Conservation (phyloP, 1,284 basidiomycete species). For the Heterobasidion irregulare region DNA sequence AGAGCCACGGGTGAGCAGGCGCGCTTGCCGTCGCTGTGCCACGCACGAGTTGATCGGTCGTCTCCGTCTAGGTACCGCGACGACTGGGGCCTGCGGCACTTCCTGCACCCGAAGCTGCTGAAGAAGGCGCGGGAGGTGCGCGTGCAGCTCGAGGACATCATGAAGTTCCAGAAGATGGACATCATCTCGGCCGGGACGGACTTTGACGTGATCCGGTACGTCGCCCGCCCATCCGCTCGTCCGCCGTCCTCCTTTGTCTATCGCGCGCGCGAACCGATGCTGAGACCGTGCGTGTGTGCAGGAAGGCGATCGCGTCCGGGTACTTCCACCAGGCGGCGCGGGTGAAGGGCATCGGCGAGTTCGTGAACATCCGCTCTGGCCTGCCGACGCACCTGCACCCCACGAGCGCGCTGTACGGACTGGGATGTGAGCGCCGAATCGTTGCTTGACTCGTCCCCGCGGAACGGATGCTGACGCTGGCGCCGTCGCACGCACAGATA, state of each 20-base stretch:
- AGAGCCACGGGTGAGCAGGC: slow-evolving; percentile 72
- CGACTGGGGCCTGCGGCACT: slow-evolving; percentile 91
- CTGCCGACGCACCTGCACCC: slow-evolving; percentile 91
- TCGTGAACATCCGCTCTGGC: slow-evolving; percentile 96
- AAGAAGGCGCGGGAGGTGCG: slow-evolving; percentile 97
- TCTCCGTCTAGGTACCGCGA: slow-evolving; percentile 77
- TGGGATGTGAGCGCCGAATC: slow-evolving; percentile 75
- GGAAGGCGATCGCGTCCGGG: slow-evolving; percentile 96
- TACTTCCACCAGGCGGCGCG: slow-evolving; percentile 99
- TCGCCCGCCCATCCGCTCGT: too few relatives aligned
- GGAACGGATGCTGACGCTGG: neutral
- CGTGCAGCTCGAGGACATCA: slow-evolving; percentile 94
- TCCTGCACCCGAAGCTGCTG: slow-evolving; percentile 92
- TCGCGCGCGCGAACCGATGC: slow-evolving; percentile 1
- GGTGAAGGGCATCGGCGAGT: slow-evolving; percentile 98
- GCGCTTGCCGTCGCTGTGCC: too few relatives aligned
- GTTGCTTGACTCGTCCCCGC: neutral
- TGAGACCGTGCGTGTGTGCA: slow-evolving; percentile 18
- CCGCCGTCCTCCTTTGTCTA: neutral
- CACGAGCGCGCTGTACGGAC: slow-evolving; percentile 91
- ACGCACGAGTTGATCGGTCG: too few relatives aligned
- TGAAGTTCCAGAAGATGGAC: slow-evolving; percentile 96
- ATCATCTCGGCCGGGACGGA: slow-evolving; percentile 88
- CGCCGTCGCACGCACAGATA: slow-evolving; percentile 43
- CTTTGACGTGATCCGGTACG: slow-evolving; percentile 85